These are phyloP conservation scores for Calendula officinalis DNA, from an alignment of 129 eudicot genomes.

Conservation along the genomic window DNA sequence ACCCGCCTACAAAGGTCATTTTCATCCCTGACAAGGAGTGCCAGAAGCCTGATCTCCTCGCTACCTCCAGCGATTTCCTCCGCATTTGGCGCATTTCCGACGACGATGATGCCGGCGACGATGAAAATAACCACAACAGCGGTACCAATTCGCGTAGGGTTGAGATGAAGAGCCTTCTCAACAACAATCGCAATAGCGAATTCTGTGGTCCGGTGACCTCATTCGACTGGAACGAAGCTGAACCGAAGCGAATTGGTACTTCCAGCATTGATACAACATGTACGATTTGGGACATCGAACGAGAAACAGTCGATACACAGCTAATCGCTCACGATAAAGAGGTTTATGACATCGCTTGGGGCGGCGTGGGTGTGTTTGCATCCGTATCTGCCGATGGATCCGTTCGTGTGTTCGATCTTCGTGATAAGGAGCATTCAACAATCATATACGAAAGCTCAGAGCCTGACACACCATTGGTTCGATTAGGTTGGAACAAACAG, in stretches of 20 bases:
- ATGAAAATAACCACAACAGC: background rate
- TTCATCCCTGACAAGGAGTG: conserved; percentile 95
- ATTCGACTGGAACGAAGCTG: conserved; percentile 95
- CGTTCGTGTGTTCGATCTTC: conserved; percentile 79
- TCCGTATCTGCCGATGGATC: conserved; percentile 94
- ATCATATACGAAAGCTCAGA: conserved; percentile 88
- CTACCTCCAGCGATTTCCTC: conserved; percentile 79
- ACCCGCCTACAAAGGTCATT: conserved; percentile 81
- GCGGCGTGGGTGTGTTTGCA: conserved; percentile 96
- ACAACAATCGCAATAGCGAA: conserved; percentile 73
- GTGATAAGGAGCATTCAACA: conserved; percentile 91
- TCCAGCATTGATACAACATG: conserved; percentile 88
- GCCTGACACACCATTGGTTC: conserved; percentile 85
- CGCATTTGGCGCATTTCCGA: conserved; percentile 72
- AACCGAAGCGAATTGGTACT: conserved; percentile 82
- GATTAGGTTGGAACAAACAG: conserved; percentile 96
- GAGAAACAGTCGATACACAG: conserved; percentile 86
- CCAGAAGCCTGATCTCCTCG: conserved; percentile 81
- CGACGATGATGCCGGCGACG: conserved; percentile 34
- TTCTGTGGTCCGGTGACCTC: conserved; percentile 91
- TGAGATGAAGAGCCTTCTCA: conserved; percentile 62
- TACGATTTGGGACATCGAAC: conserved; percentile 91
- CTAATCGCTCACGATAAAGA: conserved; percentile 93
- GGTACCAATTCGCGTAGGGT: conserved; percentile 37
- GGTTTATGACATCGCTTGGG: conserved; percentile 97